Conservation (phyloP, 306 rosid genomes). For the Rosa rugosa region DNA sequence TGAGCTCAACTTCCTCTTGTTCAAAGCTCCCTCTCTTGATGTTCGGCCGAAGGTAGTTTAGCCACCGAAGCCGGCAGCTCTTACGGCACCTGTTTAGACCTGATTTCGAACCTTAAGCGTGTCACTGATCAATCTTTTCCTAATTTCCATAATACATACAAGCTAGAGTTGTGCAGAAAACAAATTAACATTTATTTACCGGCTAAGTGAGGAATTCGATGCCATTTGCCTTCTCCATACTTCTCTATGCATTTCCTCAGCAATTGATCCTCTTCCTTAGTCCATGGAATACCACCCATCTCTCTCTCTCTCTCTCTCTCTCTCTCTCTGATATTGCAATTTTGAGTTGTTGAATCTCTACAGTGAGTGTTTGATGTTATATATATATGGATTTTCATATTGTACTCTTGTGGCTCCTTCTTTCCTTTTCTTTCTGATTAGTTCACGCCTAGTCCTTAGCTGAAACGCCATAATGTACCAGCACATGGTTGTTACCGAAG, state of each 20-base stretch:
- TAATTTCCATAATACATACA: not conserved
- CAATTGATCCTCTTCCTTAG: slow-evolving; percentile 57
- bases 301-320: slow-evolving; percentile 22
- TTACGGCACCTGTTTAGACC: slow-evolving; percentile 63
- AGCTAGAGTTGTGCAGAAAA: not conserved
- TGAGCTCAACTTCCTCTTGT: slow-evolving; percentile 55
- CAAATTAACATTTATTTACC: slow-evolving; percentile 28
- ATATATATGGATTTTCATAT: not conserved
- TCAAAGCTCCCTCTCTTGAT: slow-evolving; percentile 60
- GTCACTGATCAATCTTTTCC: not conserved
- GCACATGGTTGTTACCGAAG: slow-evolving; percentile 12
- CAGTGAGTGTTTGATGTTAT: not conserved
- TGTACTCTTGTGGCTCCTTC: not conserved
- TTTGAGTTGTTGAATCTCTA: not conserved
- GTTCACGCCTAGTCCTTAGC: not conserved
- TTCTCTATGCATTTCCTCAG: slow-evolving; percentile 66
- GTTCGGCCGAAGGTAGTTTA: slow-evolving; percentile 65
- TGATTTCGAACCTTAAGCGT: not conserved
- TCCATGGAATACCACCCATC: slow-evolving; percentile 81
- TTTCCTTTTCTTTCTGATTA: not conserved
- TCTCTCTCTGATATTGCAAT: slow-evolving; percentile 4
- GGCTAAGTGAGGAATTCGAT: slow-evolving; percentile 62
- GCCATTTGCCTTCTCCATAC: slow-evolving; percentile 77
- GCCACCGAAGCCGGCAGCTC: slow-evolving; percentile 67
- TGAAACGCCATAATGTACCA: not conserved